Base-by-base conservation (phyloP, 345 rosid genomes). In the Boechera retrofracta region DNA sequence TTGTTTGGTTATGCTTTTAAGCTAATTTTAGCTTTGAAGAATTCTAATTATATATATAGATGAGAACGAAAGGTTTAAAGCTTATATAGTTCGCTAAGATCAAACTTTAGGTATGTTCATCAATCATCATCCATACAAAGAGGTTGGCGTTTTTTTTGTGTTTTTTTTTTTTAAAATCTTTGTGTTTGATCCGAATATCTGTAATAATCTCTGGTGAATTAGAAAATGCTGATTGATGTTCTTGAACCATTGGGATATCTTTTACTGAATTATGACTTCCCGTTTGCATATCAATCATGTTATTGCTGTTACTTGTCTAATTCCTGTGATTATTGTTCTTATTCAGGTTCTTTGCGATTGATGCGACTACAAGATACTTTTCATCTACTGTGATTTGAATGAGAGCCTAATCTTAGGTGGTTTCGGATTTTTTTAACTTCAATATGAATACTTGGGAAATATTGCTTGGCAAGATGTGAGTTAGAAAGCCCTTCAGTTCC, bases 401-500 rank as follows among this genome's bases (percentile, higher is more conserved):
- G 56, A 64, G 66, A 61, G 81, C 64, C 6, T 72, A 33, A 72
- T 12, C 56, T 0, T 55, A 6, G 64, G 69, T 59, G 69, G 61
- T 72, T 72, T 51, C 18, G 69, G 36, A 7, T 60, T 51, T 18
- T 35, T 21, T 42, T 15, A 53, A 10, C 44, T 32, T 41, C 64
- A 1, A 16, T 52, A 72, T 73, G 49, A 73, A 73, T 26, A 12
- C 32, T 59, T 73, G 29, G 48, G 45, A 53, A 44, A 42, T 42
- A 52, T 33, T 68, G 32, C 3, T 42, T 33, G 82, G 64, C 78
- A 73, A 67, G 78, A 78, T 78, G 82, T 78, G 59, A 78, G 62
- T 78, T 72, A 78, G 36, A 60, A 32, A 6, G 51, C 65, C 33
- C 63, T 65, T 56, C 64, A 28, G 55, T 73, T 68, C 10, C 54